Conservation (phyloP, 306 rosid genomes). For the Malus fusca region DNA sequence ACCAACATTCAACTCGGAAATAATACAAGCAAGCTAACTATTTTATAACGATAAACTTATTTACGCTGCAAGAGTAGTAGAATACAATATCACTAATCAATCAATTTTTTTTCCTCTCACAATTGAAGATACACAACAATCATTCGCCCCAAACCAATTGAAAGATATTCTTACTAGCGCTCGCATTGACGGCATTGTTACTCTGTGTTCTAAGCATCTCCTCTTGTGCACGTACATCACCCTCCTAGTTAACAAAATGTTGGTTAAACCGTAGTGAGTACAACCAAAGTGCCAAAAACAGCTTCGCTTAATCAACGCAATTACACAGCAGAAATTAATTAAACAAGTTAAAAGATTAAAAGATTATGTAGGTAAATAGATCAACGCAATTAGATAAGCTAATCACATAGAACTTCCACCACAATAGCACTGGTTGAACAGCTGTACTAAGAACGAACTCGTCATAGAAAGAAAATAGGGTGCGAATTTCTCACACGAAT, state of each 20-base stretch:
- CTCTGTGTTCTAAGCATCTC: conserved; percentile 72
- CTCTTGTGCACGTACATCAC: conserved; percentile 54
- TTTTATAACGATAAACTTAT: neutral
- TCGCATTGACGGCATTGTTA: conserved; percentile 47
- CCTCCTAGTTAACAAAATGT: conserved; percentile 45
- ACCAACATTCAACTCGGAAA: neutral
- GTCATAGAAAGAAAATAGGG: neutral
- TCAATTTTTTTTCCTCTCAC: neutral
- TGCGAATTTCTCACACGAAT: neutral
- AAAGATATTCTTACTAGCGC: conserved; percentile 81
- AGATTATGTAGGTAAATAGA: neutral
- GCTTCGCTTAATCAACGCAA: neutral
- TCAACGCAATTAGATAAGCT: neutral
- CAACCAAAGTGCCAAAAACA: neutral
- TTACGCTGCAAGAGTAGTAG: neutral
- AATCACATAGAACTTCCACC: neutral
- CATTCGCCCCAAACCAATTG: conserved; percentile 75
- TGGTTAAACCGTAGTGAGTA: neutral
- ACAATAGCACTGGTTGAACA: neutral
- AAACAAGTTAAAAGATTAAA: neutral
- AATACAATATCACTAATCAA: neutral
- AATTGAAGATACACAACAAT: neutral
- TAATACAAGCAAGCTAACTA: neutral
- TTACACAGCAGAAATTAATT: neutral
- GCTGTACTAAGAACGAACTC: neutral